Evolutionary conservation across 2,329 filamentous ascomycete species (phyloP), one percentile per base, ranked within the genome.

Genomic region (Nannizzia gypsea): DNA sequence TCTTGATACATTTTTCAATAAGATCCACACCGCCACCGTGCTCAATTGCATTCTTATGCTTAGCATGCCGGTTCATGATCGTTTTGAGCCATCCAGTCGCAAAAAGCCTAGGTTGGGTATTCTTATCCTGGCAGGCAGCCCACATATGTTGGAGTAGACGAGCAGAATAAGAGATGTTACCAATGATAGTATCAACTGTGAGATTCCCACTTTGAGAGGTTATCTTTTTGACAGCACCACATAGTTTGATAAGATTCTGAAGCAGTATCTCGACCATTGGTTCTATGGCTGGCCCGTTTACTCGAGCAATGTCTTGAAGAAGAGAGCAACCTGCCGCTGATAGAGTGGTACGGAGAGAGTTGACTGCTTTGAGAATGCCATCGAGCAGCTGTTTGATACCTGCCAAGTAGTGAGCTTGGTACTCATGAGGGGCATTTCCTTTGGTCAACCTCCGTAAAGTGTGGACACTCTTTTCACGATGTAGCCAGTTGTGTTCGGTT

Each of bases 211-310:
- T 86, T 68, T 95, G 86, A 0, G 90, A 90, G 60, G 83, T 85
- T 66, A 99, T 96, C 72, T 95, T 95, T 74, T 99, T 99, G 55
- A 92, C 95, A 24, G 85, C 86, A 8, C 86, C 89, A 65, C 87
- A 91, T 64, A 96, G 82, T 74, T 96, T 96, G 76, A 97, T 84
- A 66, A 96, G 83, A 28, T 84, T 87, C 69, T 96, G 90, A 74
- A 97, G 83, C 22, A 96, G 79, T 57, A 96, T 83, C 73, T 97
- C 92, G 6, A 93, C 87, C 84, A 95, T 88, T 9, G 87, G 82
- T 68, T 97, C 92, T 67, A 96, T 84, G 44, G 81, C 86, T 1
- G 89, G 81, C 0, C 90, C 90, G 52, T 89, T 84, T 6, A 81
- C 84, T 65, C 81, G 82, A 17, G 90, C 90, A 28, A 96, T 78